A percentile compares a stretch with the other conserved stretches of the same genome.
phyloP scores from a whole-genome alignment of 805 yeast species.

The Candida dendrica region DNA sequence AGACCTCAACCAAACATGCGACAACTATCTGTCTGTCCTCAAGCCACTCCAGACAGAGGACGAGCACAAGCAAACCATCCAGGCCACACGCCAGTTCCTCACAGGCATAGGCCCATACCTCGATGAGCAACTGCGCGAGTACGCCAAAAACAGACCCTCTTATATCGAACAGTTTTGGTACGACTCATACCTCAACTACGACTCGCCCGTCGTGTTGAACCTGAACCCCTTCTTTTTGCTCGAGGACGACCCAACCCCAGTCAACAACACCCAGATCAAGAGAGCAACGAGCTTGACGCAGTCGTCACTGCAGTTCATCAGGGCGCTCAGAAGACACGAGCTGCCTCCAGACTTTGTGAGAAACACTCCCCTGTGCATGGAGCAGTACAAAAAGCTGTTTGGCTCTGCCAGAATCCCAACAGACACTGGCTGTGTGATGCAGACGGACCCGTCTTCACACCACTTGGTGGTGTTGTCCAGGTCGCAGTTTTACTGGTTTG shows the following conservation, averaged over 20 bases:
- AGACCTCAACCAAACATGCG: conserved; percentile 57
- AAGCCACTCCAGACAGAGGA: conserved; percentile 75
- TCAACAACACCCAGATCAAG: conserved; percentile 48
- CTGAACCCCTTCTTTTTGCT: conserved; percentile 84
- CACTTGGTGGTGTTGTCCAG: conserved; percentile 79
- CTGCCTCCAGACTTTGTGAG: conserved; percentile 64
- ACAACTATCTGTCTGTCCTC: conserved; percentile 55
- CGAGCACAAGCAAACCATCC: conserved; percentile 56
- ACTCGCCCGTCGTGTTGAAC: conserved; percentile 85
- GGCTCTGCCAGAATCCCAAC: conserved; percentile 88
- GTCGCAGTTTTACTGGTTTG: conserved; percentile 93
- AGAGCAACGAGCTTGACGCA: conserved; percentile 76
- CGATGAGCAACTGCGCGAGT: conserved; percentile 58
- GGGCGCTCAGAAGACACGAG: conserved; percentile 70
- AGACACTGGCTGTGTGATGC: conserved; percentile 75
- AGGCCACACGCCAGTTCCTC: conserved; percentile 52
- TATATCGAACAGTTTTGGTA: conserved; percentile 94
- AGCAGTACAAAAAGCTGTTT: conserved; percentile 79
- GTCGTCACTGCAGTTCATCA: conserved; percentile 70
- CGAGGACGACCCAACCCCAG: conserved; percentile 80
- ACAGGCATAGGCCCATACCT: conserved; percentile 46
- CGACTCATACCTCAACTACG: conserved; percentile 81
- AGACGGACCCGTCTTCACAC: conserved; percentile 65
- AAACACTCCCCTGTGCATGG: conserved; percentile 77
- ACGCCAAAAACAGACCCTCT: conserved; percentile 58